Evolutionary conservation across 306 rosid genomes (phyloP).

Genomic region (Castanea mollissima): DNA sequence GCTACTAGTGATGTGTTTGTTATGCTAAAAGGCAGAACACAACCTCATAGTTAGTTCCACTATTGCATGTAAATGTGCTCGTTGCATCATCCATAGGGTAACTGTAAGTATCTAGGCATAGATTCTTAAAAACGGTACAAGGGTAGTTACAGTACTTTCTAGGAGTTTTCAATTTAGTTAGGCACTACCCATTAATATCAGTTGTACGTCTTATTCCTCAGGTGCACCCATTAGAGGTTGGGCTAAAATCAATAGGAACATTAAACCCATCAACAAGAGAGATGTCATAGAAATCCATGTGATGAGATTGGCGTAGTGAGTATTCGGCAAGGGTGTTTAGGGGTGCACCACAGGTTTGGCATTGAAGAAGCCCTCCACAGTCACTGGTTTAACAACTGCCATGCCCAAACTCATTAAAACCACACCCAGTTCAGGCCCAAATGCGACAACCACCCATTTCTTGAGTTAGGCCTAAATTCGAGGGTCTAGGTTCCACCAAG

Average conservation of each 20-base stretch:
- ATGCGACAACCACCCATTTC: background rate
- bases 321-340: constrained; percentile 57
- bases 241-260: constrained; percentile 36
- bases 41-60: constrained; percentile 44
- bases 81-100: constrained; percentile 54
- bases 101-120: constrained; percentile 44
- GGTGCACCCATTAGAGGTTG: constrained; percentile 27
- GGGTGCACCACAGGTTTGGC: constrained; percentile 41
- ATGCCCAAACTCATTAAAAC: constrained; percentile 31
- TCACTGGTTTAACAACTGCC: constrained; percentile 60
- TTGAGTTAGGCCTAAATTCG: too few relatives aligned
- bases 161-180: constrained; percentile 16
- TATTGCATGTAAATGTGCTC: constrained; percentile 39
- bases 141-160: constrained; percentile 52
- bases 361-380: constrained; percentile 37
- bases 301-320: constrained; percentile 28
- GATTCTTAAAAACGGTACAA: constrained; percentile 47
- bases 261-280: constrained; percentile 54
- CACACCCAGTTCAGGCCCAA: constrained; percentile 75
- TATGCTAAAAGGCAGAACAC: constrained; percentile 29
- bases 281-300: constrained; percentile 44
- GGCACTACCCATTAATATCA: constrained; percentile 55
- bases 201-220: constrained; percentile 32
- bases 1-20: too few relatives aligned
- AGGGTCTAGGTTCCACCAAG: too few relatives aligned